These are phyloP conservation scores for Fraxinus paxiana DNA, from an alignment of 305 asterid species.

Conservation along the genomic window DNA sequence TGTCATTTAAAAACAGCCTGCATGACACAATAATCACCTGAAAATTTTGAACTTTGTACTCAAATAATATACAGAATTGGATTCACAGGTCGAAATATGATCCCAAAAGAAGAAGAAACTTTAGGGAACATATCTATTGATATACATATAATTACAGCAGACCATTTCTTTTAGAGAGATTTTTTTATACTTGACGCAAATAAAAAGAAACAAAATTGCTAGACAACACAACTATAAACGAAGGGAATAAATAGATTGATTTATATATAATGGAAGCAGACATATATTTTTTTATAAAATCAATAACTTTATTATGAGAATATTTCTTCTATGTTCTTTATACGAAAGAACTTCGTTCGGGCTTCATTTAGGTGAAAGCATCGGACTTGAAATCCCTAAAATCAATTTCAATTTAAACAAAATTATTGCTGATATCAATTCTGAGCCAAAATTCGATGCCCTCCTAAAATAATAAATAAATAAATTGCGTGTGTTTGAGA, in stretches of 20 bases:
- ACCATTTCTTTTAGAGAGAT: not conserved
- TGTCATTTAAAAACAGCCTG: not conserved
- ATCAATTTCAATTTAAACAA: not conserved
- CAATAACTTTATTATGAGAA: not conserved
- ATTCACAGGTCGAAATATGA: not conserved
- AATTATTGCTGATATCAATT: not conserved
- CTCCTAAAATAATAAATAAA: not conserved
- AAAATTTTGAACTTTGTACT: not conserved
- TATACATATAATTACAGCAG: not conserved
- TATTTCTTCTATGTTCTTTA: not conserved
- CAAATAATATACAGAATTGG: not conserved
- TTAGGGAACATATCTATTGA: not conserved
- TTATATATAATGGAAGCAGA: not conserved
- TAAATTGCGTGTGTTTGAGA: not conserved
- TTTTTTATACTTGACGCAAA: not conserved
- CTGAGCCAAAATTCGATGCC: not conserved
- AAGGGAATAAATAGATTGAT: not conserved
- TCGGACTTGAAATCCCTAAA: not conserved
- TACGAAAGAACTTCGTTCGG: not conserved
- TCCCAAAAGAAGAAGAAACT: not conserved
- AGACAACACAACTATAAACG: not conserved
- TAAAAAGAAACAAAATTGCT: not conserved
- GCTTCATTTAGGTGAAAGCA: not conserved
- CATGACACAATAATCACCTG: not conserved
- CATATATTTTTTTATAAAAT: not conserved